Percentiles rank a stretch among this genome's conserved stretches.
Conservation (phyloP, 176 grass and related monocot genomes). For the Ensete ventricosum region DNA sequence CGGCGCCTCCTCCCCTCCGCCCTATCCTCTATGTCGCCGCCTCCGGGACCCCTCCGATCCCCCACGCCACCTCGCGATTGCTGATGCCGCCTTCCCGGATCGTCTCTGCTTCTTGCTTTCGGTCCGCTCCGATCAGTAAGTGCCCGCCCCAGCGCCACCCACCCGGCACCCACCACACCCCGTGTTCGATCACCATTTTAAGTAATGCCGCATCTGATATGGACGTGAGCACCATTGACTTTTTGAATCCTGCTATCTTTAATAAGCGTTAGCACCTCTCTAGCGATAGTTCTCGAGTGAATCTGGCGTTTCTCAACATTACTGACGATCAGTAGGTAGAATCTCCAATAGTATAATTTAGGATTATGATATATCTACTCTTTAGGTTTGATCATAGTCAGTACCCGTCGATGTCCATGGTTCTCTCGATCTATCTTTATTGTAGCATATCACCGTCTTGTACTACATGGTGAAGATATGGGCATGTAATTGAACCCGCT, state of each 20-base stretch:
- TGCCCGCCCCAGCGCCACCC: not conserved
- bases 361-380: not conserved
- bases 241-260: too few species aligned
- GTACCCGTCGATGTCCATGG: not conserved
- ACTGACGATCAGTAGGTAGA: not conserved
- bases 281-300: too few species aligned
- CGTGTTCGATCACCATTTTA: not conserved
- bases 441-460: too few species aligned
- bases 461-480: too few species aligned
- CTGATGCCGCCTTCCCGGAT: too few species aligned
- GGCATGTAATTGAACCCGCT: too few species aligned
- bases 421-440: too few species aligned
- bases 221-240: not conserved
- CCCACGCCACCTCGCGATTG: too few species aligned
- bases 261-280: too few species aligned
- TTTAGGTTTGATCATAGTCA: not conserved
- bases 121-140: not conserved
- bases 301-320: too few species aligned
- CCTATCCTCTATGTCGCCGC: not conserved
- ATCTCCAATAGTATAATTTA: not conserved
- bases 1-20: not conserved
- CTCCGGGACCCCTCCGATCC: not conserved
- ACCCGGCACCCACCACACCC: too few species aligned
- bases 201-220: not conserved
- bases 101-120: not conserved